phyloP scores from a whole-genome alignment of 2,329 filamentous ascomycete species.

The Diplodia seriata region DNA sequence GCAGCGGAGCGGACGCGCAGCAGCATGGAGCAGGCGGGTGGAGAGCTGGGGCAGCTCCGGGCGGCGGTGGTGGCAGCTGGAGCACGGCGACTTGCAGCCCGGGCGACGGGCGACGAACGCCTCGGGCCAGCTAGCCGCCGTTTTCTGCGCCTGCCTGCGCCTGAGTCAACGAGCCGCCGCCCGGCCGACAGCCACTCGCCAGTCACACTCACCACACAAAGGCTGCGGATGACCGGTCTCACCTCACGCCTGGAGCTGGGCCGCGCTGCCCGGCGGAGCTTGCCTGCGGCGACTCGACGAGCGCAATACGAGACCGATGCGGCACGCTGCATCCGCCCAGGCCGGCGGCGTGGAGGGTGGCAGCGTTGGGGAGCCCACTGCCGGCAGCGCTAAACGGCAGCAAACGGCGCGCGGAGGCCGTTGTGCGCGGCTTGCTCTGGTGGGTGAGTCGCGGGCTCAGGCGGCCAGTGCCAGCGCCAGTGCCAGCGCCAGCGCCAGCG shows the following conservation, averaged over 20 bases:
- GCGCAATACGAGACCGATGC: conserved; percentile 7
- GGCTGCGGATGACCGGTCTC: too few species aligned
- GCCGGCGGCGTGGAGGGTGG: too few species aligned
- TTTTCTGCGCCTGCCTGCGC: conserved; percentile 9
- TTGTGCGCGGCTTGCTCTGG: too few species aligned
- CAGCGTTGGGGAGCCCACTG: neutral
- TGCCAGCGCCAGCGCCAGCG: conserved; percentile 8
- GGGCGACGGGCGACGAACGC: neutral
- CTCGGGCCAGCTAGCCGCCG: conserved; percentile 12
- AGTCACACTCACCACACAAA: too few species aligned
- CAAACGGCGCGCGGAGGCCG: conserved; percentile 4
- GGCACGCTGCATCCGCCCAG: conserved; percentile 12
- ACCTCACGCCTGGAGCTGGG: neutral
- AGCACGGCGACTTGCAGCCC: neutral
- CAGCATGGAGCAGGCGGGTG: too few species aligned
- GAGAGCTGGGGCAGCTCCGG: neutral
- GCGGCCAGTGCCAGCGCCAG: conserved; percentile 6
- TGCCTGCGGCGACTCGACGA: too few species aligned
- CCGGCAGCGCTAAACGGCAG: neutral
- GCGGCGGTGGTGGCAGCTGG: too few species aligned
- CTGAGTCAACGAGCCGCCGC: too few species aligned
- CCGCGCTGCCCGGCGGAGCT: too few species aligned
- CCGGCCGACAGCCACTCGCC: too few species aligned
- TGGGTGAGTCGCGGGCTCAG: neutral
- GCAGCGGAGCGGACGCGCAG: too few species aligned